phyloP scores from a whole-genome alignment of 257 asterid genomes.

The Mitragyna speciosa region DNA sequence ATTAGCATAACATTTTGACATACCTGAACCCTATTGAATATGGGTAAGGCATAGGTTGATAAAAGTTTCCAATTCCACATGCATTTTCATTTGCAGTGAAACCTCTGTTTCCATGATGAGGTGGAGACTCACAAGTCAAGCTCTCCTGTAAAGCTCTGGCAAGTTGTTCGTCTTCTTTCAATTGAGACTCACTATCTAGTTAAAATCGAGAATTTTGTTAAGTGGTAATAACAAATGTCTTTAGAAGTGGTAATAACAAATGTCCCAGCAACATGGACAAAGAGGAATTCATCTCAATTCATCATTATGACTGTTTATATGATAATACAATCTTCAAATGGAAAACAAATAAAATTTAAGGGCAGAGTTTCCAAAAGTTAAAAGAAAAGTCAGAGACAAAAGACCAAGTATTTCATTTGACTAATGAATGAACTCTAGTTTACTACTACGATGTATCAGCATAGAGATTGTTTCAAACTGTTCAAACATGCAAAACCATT shows the following conservation, averaged over 20 bases:
- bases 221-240: background rate
- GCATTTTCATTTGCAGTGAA: slow-evolving; percentile 24
- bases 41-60: slow-evolving; percentile 50
- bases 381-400: background rate
- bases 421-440: background rate
- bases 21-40: slow-evolving; percentile 48
- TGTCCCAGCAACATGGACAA: background rate
- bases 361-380: background rate
- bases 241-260: background rate
- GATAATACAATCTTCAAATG: background rate
- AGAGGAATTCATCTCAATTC: background rate
- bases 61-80: slow-evolving; percentile 38
- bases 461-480: background rate
- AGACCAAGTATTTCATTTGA: background rate
- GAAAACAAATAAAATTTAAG: background rate
- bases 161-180: slow-evolving; percentile 71
- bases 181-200: slow-evolving; percentile 54
- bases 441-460: background rate
- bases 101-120: slow-evolving; percentile 43
- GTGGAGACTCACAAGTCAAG: slow-evolving; percentile 57
- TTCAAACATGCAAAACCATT: background rate
- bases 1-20: background rate
- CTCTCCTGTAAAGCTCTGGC: slow-evolving; percentile 82
- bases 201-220: slow-evolving; percentile 16
- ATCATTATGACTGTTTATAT: background rate